Base-by-base conservation (phyloP, 257 asterid genomes). In the Gentiana straminea region DNA sequence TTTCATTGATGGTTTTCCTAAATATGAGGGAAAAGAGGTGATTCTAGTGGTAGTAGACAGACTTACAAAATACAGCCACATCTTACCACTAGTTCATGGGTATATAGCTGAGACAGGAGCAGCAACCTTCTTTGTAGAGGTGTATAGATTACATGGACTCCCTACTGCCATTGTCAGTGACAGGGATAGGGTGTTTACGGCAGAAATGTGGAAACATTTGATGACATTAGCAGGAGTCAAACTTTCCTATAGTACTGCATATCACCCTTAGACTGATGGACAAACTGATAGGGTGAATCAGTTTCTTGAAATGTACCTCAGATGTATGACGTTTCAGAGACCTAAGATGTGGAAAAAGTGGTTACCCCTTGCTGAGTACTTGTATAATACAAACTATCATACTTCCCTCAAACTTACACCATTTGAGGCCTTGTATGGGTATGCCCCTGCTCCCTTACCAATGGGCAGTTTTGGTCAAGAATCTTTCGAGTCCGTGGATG, bases 221-320 rank as follows among this genome's bases (percentile, higher is more conserved):
- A 53, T 63, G 1, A 33, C n/a, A 0, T 1, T 0, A 0, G 0
- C 43, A 3, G 49, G 67, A 0, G 47, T 38, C 1, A 2, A 7
- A 1, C 8, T 52, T 1, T 4, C 39, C 10, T 1, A 49, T 0
- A 51, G 33, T 2, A 37, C 45, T 0, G 1, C 66, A 3, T 61
- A 51, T 2, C 66, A 62, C 13, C 60, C 54, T 12, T 13, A 44
- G 45, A 11, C 37, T 2, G 54, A 53, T 62, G 60, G 67, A 0
- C 60, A 52, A 1, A 54, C 49, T 1, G 49, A 63, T 2, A 60
- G 56, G 3, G 12, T 60, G 1, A 58, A 58, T 3, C 41, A 45
- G 7, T 58, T 52, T 7, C 6, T 37, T 3, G 35, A 35, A 5
- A 2, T 34, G 0, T 47, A 58, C 9, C 33, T 58, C 1, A 46